Evolutionary conservation across 1,284 basidiomycete species (phyloP), one percentile per base, ranked within the genome.

Genomic region (Peniophora sp.): DNA sequence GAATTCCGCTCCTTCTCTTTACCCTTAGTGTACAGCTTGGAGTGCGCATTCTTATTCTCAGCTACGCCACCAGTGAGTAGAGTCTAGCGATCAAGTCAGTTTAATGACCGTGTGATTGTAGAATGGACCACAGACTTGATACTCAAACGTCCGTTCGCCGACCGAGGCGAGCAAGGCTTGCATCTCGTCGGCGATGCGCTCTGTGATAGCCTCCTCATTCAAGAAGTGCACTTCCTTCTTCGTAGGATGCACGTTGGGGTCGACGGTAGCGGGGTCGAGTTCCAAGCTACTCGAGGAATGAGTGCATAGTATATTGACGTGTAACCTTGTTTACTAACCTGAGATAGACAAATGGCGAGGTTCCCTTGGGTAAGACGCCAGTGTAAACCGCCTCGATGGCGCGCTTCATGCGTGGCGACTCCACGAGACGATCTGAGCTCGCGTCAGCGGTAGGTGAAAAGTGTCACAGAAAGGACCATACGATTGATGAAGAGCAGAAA

Each of bases 181-280:
- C 1, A 97, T 71, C 0, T 73, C 75, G 55, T 87, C 81, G n/a
- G 88, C 83, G 47, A 99, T 82, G 6, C 72, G 73, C 57, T 93
- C 85, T 3, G 88, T 86, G 58, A 98, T 92, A 12, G 76, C 76
- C 50, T 98, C 97, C 64, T 99, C 93, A 57, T 97, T 83, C 50
- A 98, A 69, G 60, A 99, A 99, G 58, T 95, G 92, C 0, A 97
- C 93, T 65, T 98, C 95, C 36, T 89, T 87, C 67, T 99, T 99
- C 1, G 97, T 99, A 0, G 97, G 97, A 64, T 98, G 96, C 0
- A 99, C 95, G 60, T 99, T 99, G 52, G 98, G 95, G 61, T 99
- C 97, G 10, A 99, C 86, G 24, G 88, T 85, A 34, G 82, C 78
- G 0, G 95, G 92, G 52, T 93, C 84, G 56, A 99, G 86, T 32